phyloP scores from a whole-genome alignment of 1,139 yeast species.

The Candida pseudoviswanathii region DNA sequence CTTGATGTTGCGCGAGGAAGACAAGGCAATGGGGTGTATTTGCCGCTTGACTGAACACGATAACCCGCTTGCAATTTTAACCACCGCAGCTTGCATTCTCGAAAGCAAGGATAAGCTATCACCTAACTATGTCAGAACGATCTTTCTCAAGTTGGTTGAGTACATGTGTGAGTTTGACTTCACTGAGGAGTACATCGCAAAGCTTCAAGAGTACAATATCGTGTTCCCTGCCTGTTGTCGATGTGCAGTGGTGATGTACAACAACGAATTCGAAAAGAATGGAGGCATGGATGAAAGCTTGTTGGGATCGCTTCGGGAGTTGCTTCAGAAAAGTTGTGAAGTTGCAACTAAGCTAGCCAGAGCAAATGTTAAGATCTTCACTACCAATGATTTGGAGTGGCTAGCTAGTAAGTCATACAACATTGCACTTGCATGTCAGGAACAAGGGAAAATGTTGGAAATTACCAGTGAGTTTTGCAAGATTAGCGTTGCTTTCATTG shows the following conservation, averaged over 20 bases:
- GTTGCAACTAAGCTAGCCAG: slow-evolving; percentile 10
- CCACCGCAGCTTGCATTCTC: slow-evolving; percentile 21
- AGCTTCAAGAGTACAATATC: slow-evolving; percentile 9
- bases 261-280: slow-evolving; percentile 9
- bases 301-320: slow-evolving; percentile 5
- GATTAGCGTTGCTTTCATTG: slow-evolving; percentile 10
- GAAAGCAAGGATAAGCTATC: slow-evolving; percentile 17
- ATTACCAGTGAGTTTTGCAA: slow-evolving; percentile 11
- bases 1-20: slow-evolving; percentile 16
- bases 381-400: slow-evolving; percentile 21
- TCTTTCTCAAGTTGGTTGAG: slow-evolving; percentile 10
- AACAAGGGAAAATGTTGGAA: background rate
- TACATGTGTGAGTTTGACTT: slow-evolving; percentile 4
- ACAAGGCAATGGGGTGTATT: slow-evolving; percentile 12
- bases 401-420: slow-evolving; percentile 21
- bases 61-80: slow-evolving; percentile 12
- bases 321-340: slow-evolving; percentile 11
- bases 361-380: slow-evolving; percentile 5
- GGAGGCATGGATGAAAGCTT: background rate
- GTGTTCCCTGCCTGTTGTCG: slow-evolving; percentile 14
- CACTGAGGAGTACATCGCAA: slow-evolving; percentile 5
- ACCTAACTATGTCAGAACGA: background rate
- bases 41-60: slow-evolving; percentile 9
- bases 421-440: slow-evolving; percentile 15
- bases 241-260: slow-evolving; percentile 12